Percentiles rank a stretch among this genome's conserved stretches.
Conservation (phyloP, 257 asterid species). For the Forsythia viridissima region DNA sequence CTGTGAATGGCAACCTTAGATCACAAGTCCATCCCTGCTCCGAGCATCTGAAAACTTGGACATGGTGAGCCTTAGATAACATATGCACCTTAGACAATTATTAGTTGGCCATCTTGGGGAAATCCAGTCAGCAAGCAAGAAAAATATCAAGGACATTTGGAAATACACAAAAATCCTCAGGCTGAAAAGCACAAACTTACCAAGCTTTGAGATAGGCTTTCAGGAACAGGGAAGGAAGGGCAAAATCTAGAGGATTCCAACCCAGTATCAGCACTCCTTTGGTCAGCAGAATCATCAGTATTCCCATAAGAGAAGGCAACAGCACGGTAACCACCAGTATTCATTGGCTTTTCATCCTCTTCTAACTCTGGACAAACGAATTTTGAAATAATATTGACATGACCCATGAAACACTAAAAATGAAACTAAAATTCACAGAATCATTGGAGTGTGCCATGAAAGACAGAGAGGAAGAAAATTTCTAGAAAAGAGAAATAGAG, state of each 20-base stretch:
- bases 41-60: slow-evolving; percentile 97
- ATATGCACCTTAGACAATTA: slow-evolving; percentile 49
- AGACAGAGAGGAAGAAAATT: slow-evolving; percentile 8
- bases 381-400: slow-evolving; percentile 5
- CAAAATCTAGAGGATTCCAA: slow-evolving; percentile 52
- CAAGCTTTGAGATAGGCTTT: slow-evolving; percentile 61
- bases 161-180: slow-evolving; percentile 21
- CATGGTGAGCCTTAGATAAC: slow-evolving; percentile 73
- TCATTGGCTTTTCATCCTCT: slow-evolving; percentile 49
- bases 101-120: slow-evolving; percentile 52
- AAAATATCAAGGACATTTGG: slow-evolving; percentile 24
- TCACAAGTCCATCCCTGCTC: slow-evolving; percentile 85
- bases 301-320: slow-evolving; percentile 77
- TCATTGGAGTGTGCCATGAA: not conserved
- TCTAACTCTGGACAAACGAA: slow-evolving; percentile 47
- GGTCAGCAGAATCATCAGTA: slow-evolving; percentile 42
- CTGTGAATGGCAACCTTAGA: slow-evolving; percentile 83
- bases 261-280: slow-evolving; percentile 47
- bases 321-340: slow-evolving; percentile 42
- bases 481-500: slow-evolving; percentile 27
- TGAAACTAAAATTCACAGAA: slow-evolving; percentile 8
- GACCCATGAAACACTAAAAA: not conserved
- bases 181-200: slow-evolving; percentile 53
- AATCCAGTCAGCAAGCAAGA: slow-evolving; percentile 45
- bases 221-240: slow-evolving; percentile 78